These are phyloP conservation scores for Colletotrichum cereale DNA, from an alignment of 2,329 filamentous ascomycete genomes.

Conservation along the genomic window DNA sequence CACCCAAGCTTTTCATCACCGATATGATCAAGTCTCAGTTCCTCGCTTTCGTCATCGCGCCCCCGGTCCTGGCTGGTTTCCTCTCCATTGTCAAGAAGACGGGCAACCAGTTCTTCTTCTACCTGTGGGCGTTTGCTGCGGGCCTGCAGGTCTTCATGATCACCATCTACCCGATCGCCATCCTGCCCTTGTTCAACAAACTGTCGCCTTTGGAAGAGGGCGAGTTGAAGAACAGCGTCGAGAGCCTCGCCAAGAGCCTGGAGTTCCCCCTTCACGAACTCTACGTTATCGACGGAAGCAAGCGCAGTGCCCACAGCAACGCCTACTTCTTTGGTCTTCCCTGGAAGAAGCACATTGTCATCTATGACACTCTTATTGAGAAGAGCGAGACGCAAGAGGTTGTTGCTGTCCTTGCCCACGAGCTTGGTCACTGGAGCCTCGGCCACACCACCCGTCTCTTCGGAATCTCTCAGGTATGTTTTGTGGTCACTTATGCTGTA, in stretches of 20 bases:
- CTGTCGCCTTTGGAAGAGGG: conserved; percentile 91
- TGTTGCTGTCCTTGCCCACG: conserved; percentile 93
- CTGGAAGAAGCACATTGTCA: conserved; percentile 99
- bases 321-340: conserved; percentile 97
- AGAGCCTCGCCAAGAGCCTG: conserved; percentile 83
- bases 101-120: conserved; percentile 96
- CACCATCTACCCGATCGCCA: conserved; percentile 94
- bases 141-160: conserved; percentile 93
- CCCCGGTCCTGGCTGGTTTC: conserved; percentile 92
- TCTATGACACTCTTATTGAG: conserved; percentile 97
- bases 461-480: conserved; percentile 81
- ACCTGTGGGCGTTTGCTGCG: conserved; percentile 93
- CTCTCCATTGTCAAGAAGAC: conserved; percentile 95
- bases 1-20: conserved; percentile 84
- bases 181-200: conserved; percentile 98
- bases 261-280: conserved; percentile 94
- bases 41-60: conserved; percentile 82
- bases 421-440: conserved; percentile 96
- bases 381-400: conserved; percentile 94
- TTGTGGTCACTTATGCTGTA: not conserved
- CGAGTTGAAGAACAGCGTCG: conserved; percentile 87
- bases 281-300: conserved; percentile 93
- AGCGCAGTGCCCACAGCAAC: conserved; percentile 88
- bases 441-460: conserved; percentile 95
- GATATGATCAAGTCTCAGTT: conserved; percentile 94